These are phyloP conservation scores for Colletotrichum acutatum DNA, from an alignment of 2,329 filamentous ascomycete genomes.

Conservation along the genomic window DNA sequence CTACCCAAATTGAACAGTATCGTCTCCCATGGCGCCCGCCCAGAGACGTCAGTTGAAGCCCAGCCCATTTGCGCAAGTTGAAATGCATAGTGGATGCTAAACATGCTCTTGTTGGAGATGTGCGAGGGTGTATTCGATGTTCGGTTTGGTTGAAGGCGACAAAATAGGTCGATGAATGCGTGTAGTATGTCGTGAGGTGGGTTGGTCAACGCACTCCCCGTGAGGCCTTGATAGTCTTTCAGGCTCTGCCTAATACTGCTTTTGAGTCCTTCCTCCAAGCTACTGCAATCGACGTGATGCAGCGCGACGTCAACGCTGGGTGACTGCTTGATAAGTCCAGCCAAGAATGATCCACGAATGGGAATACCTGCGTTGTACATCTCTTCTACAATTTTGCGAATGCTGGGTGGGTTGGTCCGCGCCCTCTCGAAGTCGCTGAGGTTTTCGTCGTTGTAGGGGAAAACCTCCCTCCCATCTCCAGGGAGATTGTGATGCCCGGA, in stretches of 20 bases:
- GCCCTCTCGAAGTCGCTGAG: conserved; percentile 74
- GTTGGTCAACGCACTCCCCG: neutral
- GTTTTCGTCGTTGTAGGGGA: conserved; percentile 53
- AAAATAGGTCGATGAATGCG: conserved; percentile 21
- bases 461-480: conserved; percentile 46
- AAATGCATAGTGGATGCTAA: conserved; percentile 19
- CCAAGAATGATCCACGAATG: conserved; percentile 36
- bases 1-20: conserved; percentile 22
- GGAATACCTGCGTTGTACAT: conserved; percentile 64
- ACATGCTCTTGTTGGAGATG: neutral
- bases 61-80: conserved; percentile 8
- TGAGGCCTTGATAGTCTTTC: neutral
- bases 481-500: conserved; percentile 34
- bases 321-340: conserved; percentile 26
- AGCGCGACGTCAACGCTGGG: conserved; percentile 37
- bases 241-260: neutral
- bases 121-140: neutral
- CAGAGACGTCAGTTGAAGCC: neutral
- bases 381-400: conserved; percentile 66
- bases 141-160: conserved; percentile 24
- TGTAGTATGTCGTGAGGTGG: conserved; percentile 45
- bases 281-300: conserved; percentile 43
- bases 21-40: conserved; percentile 24
- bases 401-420: conserved; percentile 68
- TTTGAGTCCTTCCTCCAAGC: conserved; percentile 5